Evolutionary conservation across 2,329 filamentous ascomycete genomes (phyloP).

Genomic region (Paecilomyces sp.): DNA sequence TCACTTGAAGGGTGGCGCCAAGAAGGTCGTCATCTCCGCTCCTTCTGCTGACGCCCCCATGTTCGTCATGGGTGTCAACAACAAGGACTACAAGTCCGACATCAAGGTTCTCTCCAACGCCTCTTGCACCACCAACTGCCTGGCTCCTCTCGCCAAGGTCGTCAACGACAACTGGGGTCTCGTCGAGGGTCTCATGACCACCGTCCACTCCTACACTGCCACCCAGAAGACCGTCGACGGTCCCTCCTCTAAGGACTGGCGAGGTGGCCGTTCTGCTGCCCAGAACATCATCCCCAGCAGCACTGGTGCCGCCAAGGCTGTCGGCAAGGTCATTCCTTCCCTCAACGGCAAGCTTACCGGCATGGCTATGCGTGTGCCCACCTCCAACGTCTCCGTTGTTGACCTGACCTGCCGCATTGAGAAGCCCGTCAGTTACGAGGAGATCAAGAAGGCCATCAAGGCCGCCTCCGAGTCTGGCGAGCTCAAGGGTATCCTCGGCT

Average conservation of each 20-base stretch:
- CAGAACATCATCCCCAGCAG: constrained; percentile 99
- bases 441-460: constrained; percentile 93
- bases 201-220: constrained; percentile 98
- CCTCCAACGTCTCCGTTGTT: constrained; percentile 97
- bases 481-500: constrained; percentile 86
- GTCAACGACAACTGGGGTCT: constrained; percentile 98
- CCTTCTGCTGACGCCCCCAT: constrained; percentile 76
- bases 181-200: constrained; percentile 99
- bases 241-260: constrained; percentile 97
- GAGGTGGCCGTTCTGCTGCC: constrained; percentile 95
- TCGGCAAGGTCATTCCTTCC: constrained; percentile 97
- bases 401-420: constrained; percentile 91
- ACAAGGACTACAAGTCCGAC: constrained; percentile 84
- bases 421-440: constrained; percentile 67
- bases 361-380: constrained; percentile 99
- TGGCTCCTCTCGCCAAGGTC: constrained; percentile 98
- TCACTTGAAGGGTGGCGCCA: constrained; percentile 93
- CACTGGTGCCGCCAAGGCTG: constrained; percentile 99
- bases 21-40: constrained; percentile 78
- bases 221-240: constrained; percentile 99
- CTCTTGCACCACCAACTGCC: constrained; percentile 99
- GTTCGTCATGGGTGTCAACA: constrained; percentile 99
- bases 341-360: constrained; percentile 99
- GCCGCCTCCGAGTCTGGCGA: constrained; percentile 65
- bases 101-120: constrained; percentile 97